Base-by-base conservation (phyloP, 139 green algal genomes). In the Chlorella vulgaris region DNA sequence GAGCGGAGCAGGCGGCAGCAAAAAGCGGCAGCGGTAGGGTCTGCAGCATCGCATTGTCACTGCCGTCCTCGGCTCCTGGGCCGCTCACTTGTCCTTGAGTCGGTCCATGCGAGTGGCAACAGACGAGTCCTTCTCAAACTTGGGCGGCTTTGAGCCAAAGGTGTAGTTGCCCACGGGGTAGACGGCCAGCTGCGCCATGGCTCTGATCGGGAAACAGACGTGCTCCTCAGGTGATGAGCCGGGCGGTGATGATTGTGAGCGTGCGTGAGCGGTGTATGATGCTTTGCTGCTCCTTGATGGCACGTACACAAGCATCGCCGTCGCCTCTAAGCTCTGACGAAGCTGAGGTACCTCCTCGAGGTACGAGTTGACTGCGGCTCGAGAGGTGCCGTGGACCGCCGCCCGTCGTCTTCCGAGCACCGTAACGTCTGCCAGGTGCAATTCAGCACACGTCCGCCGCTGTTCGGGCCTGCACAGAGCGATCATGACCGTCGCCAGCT, bases 91-190 rank as follows among this genome's bases (percentile, higher is more conserved):
- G 15, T 90, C 60, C 47, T 93, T 93, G 24, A 98, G 83, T 2
- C 95, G 86, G 31, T 87, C 80, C 22, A 98, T 81, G 6, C 88
- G 83, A 6, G 87, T 78, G 2, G 88, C 81, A 10, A 95, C 80
- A 2, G 76, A 91, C 24, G 74, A 79, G 60, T 98, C 91, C 78
- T 97, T 98, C 43, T 97, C 92, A 4, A 87, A 69, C 63, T 93
- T 96, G 13, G 88, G 74, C 3, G 87, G 84, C 83, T 98, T 98
- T 21, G 38, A 81, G 3, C 95, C 95, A 81, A 98, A 98, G 8
- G 86, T 96, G 87, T 98, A 98, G 81, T 94, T 97, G 40, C 33
- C 80, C 0, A 97, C 78, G 0, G 95, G 92, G 51, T 95, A 97
- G 0, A 98, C 83, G 3, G 90, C 93, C 50, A 94, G 81, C 31